Evolutionary conservation across 805 yeast genomes (phyloP), one percentile per base, ranked within the genome.

Genomic region (Candida orba): DNA sequence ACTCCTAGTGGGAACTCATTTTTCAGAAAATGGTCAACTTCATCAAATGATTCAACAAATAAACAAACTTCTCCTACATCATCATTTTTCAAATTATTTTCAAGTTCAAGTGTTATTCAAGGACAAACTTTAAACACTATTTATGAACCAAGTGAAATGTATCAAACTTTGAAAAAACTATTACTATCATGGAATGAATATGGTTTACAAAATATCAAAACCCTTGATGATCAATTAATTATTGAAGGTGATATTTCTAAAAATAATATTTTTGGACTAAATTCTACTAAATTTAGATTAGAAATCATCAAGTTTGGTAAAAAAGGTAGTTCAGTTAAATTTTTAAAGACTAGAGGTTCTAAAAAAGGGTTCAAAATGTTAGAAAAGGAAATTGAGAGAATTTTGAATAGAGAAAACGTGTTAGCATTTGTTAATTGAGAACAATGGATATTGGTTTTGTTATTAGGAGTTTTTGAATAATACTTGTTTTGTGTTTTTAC

Each of bases 111-210:
- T 14, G 41, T 43, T 13, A 8, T 37, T 32, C 43, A 46, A 32
- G 50, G 46, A 15, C 56, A 58, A 35, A 47, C 66, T 4, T 47
- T 60, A 34, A 59, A 66, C 15, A 58, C 58, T 8, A 63, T 67
- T 8, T 53, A 61, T 37, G 60, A 51, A 32, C 58, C 65, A 45
- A 72, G 66, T 24, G 87, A 83, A 57, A 71, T 83, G 71, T 73
- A 75, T 47, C 76, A 77, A 36, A 87, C 88, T 3, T 64, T 84
- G 52, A 72, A 67, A 57, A 76, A 84, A 36, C 69, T 84, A 43
- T 65, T 84, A 50, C 67, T 62, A 37, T 78, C 82, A 15, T 84
- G 93, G 93, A 72, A 77, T 13, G 77, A 74, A 47, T 82, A 82
- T 53, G 91, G 93, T 8, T 63, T 84, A 53, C 76, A 73, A 51